These are phyloP conservation scores for Flaveria linearis DNA, from an alignment of 129 eudicot species.

Conservation along the genomic window DNA sequence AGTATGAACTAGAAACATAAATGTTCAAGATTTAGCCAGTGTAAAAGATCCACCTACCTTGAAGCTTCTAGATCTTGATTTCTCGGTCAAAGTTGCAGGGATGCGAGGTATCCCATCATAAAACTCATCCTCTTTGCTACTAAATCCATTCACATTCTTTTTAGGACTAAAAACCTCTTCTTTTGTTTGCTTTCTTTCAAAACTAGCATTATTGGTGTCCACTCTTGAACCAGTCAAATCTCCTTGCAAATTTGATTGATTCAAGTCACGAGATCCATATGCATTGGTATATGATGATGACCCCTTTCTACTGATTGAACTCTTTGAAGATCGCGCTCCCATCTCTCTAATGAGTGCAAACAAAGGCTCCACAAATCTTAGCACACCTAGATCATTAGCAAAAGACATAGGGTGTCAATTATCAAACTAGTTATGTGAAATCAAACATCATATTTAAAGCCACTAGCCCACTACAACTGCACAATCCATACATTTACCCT, in stretches of 20 bases:
- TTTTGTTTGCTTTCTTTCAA: slow-evolving; percentile 23
- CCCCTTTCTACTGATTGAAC: slow-evolving; percentile 31
- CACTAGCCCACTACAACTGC: no score
- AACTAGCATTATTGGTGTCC: slow-evolving; percentile 9
- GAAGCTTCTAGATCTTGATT: slow-evolving; percentile 62
- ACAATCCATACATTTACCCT: no score
- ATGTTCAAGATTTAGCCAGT: slow-evolving; percentile 11
- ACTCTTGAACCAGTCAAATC: slow-evolving; percentile 15
- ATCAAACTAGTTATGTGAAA: not conserved
- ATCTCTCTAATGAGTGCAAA: slow-evolving; percentile 13
- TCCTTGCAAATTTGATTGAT: slow-evolving; percentile 22
- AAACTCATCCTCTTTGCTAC: slow-evolving; percentile 56
- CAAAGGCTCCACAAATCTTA: slow-evolving; percentile 2
- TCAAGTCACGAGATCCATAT: slow-evolving; percentile 29
- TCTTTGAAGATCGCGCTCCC: slow-evolving; percentile 48
- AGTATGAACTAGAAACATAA: not conserved
- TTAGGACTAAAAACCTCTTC: slow-evolving; percentile 31
- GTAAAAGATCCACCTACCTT: slow-evolving; percentile 32
- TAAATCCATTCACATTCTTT: slow-evolving; percentile 6
- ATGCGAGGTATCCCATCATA: slow-evolving; percentile 85
- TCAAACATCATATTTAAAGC: not conserved
- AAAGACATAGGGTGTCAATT: slow-evolving; percentile 18
- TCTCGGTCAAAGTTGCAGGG: slow-evolving; percentile 50
- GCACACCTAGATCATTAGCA: not conserved
- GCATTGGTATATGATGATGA: slow-evolving; percentile 28